phyloP scores from a whole-genome alignment of 2,329 filamentous ascomycete genomes.

The Colletotrichum godetiae region DNA sequence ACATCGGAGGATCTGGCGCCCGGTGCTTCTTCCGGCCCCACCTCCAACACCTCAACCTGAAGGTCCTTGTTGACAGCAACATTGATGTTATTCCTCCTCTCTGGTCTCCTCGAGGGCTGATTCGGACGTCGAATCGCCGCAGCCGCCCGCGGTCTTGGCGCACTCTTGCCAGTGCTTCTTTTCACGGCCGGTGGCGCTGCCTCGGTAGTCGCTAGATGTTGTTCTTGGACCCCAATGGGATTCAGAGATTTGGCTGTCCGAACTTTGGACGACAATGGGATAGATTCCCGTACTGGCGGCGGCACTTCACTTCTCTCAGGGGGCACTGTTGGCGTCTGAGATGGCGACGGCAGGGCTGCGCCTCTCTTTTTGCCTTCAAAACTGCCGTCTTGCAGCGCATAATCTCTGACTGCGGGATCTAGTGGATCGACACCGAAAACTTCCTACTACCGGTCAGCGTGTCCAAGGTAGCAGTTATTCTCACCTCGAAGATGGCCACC shows the following conservation, averaged over 20 bases:
- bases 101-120: neutral
- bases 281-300: neutral
- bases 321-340: neutral
- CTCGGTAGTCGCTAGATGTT: neutral
- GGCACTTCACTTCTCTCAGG: neutral
- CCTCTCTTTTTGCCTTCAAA: too few relatives aligned
- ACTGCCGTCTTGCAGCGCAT: neutral
- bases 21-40: neutral
- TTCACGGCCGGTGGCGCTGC: neutral
- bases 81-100: neutral
- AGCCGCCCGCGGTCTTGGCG: neutral
- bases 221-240: neutral
- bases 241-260: too few relatives aligned
- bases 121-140: neutral
- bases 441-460: neutral
- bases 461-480: neutral
- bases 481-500: neutral
- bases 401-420: neutral
- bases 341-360: neutral
- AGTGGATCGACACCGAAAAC: neutral
- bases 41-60: neutral
- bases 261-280: neutral
- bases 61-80: neutral
- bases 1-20: neutral
- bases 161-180: conserved; percentile 20